These are phyloP conservation scores for Acacia crassicarpa DNA, from an alignment of 306 rosid genomes.

Conservation along the genomic window DNA sequence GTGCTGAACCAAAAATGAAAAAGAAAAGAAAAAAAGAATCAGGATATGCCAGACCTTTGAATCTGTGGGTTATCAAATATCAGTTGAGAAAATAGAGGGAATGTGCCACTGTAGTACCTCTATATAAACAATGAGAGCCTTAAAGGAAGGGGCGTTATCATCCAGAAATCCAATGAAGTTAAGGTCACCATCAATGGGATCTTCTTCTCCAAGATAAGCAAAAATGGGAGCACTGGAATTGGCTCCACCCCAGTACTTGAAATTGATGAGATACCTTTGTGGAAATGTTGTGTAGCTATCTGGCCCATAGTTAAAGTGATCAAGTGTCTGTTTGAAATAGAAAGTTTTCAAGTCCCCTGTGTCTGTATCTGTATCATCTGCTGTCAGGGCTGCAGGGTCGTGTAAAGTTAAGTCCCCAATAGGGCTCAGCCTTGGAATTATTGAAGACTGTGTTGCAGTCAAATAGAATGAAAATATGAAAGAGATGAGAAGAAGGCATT, in stretches of 20 bases:
- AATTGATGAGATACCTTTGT: constrained; percentile 60
- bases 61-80: background rate
- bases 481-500: constrained; percentile 31
- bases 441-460: constrained; percentile 23
- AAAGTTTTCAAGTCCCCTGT: constrained; percentile 39
- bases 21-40: background rate
- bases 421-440: constrained; percentile 57
- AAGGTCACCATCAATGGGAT: constrained; percentile 37
- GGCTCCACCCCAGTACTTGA: constrained; percentile 62
- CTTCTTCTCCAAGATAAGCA: constrained; percentile 63
- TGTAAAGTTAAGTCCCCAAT: constrained; percentile 26
- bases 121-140: constrained; percentile 52
- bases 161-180: constrained; percentile 40
- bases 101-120: constrained; percentile 49
- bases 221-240: constrained; percentile 54
- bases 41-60: background rate
- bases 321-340: constrained; percentile 57
- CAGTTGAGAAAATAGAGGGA: background rate
- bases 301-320: constrained; percentile 64
- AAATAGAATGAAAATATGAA: constrained; percentile 29
- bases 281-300: constrained; percentile 59
- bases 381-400: constrained; percentile 7
- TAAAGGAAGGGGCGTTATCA: constrained; percentile 53
- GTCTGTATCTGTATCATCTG: background rate
- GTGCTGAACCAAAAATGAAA: constrained; percentile 34